Percentiles rank a stretch among this genome's conserved stretches.
These are phyloP conservation scores for Arthrobotrys sphaeroides DNA, from an alignment of 2,329 filamentous ascomycete species.

Conservation along the genomic window DNA sequence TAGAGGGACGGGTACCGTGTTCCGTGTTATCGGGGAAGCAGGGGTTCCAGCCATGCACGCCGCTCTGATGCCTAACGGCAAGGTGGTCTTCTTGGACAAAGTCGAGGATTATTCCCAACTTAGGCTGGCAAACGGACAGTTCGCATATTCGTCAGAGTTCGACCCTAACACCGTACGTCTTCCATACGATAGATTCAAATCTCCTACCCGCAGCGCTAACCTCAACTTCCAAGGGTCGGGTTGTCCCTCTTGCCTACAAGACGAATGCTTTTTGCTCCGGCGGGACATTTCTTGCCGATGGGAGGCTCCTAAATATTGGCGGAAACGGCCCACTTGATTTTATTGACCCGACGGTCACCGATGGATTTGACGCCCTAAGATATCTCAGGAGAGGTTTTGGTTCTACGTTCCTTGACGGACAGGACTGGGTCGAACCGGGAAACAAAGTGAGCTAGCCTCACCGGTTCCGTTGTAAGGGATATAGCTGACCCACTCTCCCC, in stretches of 20 bases:
- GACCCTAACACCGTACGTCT: slow-evolving; percentile 64
- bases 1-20: slow-evolving; percentile 59
- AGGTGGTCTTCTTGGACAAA: slow-evolving; percentile 71
- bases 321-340: slow-evolving; percentile 68
- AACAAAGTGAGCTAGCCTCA: slow-evolving; percentile 60
- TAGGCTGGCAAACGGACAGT: slow-evolving; percentile 66
- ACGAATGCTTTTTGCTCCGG: slow-evolving; percentile 72
- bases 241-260: slow-evolving; percentile 54
- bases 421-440: slow-evolving; percentile 68
- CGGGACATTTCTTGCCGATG: slow-evolving; percentile 69
- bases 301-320: slow-evolving; percentile 67
- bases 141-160: slow-evolving; percentile 71
- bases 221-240: slow-evolving; percentile 22
- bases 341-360: slow-evolving; percentile 68
- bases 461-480: not conserved
- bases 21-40: slow-evolving; percentile 66
- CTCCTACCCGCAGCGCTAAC: not conserved
- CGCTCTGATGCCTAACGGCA: slow-evolving; percentile 69
- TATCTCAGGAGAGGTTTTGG: slow-evolving; percentile 65
- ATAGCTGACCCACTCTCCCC: not conserved
- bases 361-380: slow-evolving; percentile 70
- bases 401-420: slow-evolving; percentile 64
- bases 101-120: slow-evolving; percentile 71
- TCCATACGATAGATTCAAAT: slow-evolving; percentile 59
- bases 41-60: slow-evolving; percentile 74